Conservation (phyloP, 2,329 filamentous ascomycete genomes). For the Phyllosticta capitalensis region DNA sequence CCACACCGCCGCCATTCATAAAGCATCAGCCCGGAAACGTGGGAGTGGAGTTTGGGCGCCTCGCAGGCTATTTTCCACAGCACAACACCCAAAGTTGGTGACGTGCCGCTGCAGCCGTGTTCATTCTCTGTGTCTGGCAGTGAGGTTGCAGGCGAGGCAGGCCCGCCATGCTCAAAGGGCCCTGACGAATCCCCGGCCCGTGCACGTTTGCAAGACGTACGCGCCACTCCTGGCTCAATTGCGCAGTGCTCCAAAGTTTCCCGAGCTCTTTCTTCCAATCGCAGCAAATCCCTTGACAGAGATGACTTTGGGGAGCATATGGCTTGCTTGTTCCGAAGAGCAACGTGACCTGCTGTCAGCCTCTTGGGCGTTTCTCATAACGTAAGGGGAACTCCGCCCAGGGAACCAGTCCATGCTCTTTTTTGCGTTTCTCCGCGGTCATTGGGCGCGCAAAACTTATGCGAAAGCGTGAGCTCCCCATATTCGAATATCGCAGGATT, state of each 20-base stretch:
- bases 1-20: not conserved
- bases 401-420: not conserved
- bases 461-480: not conserved
- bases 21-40: not conserved
- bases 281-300: not conserved
- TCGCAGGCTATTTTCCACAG: not conserved
- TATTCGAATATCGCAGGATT: not conserved
- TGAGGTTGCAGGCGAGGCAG: not conserved
- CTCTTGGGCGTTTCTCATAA: slow-evolving; percentile 8
- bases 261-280: not conserved
- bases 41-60: not conserved
- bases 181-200: not conserved
- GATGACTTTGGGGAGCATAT: not conserved
- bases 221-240: not conserved
- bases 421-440: slow-evolving; percentile 7
- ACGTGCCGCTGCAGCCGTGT: not conserved
- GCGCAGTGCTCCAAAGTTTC: not conserved
- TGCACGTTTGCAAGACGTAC: not conserved
- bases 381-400: slow-evolving; percentile 2
- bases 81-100: not conserved
- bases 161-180: not conserved
- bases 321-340: not conserved
- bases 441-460: not conserved
- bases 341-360: slow-evolving; percentile 1
- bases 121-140: not conserved